Evolutionary conservation across 306 rosid species (phyloP).

Genomic region (Glycine latifolia): DNA sequence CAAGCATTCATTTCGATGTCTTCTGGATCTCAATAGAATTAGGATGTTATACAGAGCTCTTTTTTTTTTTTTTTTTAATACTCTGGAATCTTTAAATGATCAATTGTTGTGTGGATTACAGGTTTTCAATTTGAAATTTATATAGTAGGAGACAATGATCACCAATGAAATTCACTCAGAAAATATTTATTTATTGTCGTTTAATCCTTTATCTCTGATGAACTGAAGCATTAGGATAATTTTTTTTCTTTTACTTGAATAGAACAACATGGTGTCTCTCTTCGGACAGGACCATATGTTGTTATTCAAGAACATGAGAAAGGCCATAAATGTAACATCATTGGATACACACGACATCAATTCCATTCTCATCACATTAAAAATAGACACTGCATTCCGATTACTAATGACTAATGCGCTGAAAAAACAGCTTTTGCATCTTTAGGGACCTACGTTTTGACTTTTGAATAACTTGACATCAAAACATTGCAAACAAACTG

Average conservation of each 20-base stretch:
- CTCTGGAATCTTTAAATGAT: conserved; percentile 33
- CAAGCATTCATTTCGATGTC: conserved; percentile 48
- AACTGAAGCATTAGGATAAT: not conserved
- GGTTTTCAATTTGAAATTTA: conserved; percentile 24
- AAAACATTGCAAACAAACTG: no score
- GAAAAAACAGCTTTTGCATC: no score
- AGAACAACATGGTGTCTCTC: not conserved
- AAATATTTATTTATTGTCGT: not conserved
- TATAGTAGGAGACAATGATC: conserved; percentile 12
- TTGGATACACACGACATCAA: no score
- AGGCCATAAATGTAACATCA: no score
- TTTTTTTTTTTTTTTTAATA: not conserved
- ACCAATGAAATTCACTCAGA: conserved; percentile 12
- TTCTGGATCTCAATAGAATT: conserved; percentile 42
- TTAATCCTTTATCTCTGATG: conserved; percentile 17
- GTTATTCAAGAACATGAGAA: no score
- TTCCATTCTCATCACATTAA: no score
- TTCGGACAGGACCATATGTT: no score
- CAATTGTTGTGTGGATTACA: conserved; percentile 33
- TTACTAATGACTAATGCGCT: no score
- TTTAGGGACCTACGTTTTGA: no score
- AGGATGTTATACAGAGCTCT: conserved; percentile 5
- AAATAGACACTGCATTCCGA: no score
- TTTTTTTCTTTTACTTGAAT: conserved; percentile 12
- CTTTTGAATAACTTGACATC: no score